Evolutionary conservation across 192 early-diverging fungal species (phyloP).

Genomic region (Phycomyces blakesleeanus): DNA sequence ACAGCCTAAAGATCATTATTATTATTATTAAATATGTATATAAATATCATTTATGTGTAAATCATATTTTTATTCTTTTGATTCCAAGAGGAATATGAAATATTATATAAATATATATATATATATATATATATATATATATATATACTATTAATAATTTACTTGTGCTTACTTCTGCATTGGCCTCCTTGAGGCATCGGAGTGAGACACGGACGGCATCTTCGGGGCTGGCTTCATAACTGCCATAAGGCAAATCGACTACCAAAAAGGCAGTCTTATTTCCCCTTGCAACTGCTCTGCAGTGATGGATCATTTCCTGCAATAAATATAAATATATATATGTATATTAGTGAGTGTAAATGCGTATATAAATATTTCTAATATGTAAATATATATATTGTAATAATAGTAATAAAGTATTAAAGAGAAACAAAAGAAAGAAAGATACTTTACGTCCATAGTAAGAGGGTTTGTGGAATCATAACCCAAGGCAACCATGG

Average conservation of each 20-base stretch:
- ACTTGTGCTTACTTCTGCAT: constrained; percentile 56
- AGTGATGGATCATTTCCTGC: constrained; percentile 98
- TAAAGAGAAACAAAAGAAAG: background rate
- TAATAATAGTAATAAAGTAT: too few species aligned
- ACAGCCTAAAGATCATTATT: constrained; percentile 64
- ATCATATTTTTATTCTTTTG: constrained; percentile 6
- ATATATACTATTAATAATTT: too few species aligned
- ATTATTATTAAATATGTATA: too few species aligned
- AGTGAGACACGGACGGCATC: constrained; percentile 77
- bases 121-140: too few species aligned
- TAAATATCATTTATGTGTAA: too few species aligned
- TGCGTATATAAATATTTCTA: too few species aligned
- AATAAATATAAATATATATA: too few species aligned
- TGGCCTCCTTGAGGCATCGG: constrained; percentile 85
- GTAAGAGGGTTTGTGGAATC: constrained; percentile 82
- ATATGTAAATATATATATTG: too few species aligned
- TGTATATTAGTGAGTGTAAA: too few species aligned
- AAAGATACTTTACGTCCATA: constrained; percentile 63
- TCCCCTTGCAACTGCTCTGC: constrained; percentile 82
- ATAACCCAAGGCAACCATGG: constrained; percentile 95
- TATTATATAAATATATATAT: background rate
- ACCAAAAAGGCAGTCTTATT: constrained; percentile 74
- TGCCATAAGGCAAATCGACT: constrained; percentile 89
- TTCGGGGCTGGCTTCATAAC: constrained; percentile 76
- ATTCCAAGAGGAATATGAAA: background rate